phyloP scores from a whole-genome alignment of 208 protist genomes.

The Acanthamoeba lenticulata region DNA sequence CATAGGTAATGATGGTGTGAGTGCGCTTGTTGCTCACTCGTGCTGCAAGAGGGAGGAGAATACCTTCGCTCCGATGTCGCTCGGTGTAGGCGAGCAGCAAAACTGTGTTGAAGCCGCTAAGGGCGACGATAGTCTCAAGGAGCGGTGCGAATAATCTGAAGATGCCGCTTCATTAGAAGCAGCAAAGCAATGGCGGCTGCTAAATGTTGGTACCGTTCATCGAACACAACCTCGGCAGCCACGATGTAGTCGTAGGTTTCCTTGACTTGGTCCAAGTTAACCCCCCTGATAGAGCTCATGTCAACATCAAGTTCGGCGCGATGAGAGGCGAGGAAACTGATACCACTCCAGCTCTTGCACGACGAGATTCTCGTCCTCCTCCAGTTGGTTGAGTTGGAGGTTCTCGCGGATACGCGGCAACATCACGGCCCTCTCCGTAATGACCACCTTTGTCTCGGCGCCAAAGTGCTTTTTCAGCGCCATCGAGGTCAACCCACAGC shows the following conservation, averaged over 20 bases:
- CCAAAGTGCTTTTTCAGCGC: conserved; percentile 33
- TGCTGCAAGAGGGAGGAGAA: neutral
- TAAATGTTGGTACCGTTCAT: neutral
- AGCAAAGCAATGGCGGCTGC: neutral
- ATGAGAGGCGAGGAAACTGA: neutral
- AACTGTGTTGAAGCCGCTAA: conserved; percentile 46
- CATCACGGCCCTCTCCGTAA: conserved; percentile 9
- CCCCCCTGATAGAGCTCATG: neutral
- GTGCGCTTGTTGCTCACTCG: neutral
- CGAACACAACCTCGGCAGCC: conserved; percentile 16
- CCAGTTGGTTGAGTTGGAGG: neutral
- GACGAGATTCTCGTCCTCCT: conserved; percentile 33
- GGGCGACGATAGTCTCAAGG: neutral
- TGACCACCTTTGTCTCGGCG: neutral
- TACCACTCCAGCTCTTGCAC: conserved; percentile 40
- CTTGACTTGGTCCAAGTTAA: neutral
- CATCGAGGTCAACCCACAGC: neutral
- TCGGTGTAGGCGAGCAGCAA: conserved; percentile 26
- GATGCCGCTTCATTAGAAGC: no score
- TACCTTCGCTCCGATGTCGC: conserved; percentile 25
- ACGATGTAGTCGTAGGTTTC: conserved; percentile 43
- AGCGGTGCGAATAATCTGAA: neutral
- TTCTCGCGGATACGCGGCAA: neutral
- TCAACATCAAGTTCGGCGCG: neutral
- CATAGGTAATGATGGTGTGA: neutral